Evolutionary conservation across 2,329 filamentous ascomycete species (phyloP), one percentile per base, ranked within the genome.

Genomic region (Xylariaceae sp.): DNA sequence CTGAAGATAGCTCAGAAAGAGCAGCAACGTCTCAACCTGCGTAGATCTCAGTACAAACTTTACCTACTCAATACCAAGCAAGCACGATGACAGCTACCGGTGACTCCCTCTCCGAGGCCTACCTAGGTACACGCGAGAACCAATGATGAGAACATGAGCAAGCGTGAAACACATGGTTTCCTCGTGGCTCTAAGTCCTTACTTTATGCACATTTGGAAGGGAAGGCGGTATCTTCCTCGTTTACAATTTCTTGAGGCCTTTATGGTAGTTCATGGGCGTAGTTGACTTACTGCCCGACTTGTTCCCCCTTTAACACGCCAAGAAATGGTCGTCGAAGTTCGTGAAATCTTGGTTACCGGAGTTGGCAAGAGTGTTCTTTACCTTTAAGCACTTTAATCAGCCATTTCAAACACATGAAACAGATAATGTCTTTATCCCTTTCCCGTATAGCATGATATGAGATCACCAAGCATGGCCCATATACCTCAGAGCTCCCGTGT

Each of bases 401-500:
- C 4, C 9, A 49, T 24, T 20, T 40, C 23, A 39, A 16, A 15
- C 40, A 46, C 46, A 46, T 59, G 57, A 54, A 57, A 54, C 50
- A 48, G 13, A 27, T 23, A 9, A 46, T 42, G 11, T 35, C 46
- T 41, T 37, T 33, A 47, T 43, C 41, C 24, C 42, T 43, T 41
- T 29, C 20, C 9, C 11, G 41, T 33, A 23, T 41, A 49, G 30
- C 37, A 32, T 37, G 32, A 48, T 46, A 44, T 37, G 18, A 44
- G 30, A 36, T 36, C 33, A 32, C n/a, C 35, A 36, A 51, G 50
- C 26, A 59, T 57, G 53, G 40, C 45, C 45, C 53, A 41, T 23
- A 50, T 32, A 8, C 29, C 27, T 11, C 37, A 23, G 13, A 37
- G 41, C 6, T 44, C 50, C 39, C 20, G 15, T 21, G 23, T n/a